phyloP scores from a whole-genome alignment of 2,329 filamentous ascomycete species.

The Fusarium buxicola region DNA sequence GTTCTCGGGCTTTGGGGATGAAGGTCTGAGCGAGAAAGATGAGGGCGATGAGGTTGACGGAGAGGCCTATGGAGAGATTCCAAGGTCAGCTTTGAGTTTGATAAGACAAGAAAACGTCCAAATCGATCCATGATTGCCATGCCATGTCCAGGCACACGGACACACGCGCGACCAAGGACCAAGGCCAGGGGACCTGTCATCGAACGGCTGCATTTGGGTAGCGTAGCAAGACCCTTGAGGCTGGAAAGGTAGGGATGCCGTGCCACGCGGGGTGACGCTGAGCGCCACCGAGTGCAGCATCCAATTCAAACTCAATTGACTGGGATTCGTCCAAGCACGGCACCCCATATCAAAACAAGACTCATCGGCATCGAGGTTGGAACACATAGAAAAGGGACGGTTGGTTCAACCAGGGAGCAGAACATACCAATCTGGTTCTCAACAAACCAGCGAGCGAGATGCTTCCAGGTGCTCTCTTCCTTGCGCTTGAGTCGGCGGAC shows the following conservation, averaged over 20 bases:
- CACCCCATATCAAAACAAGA: conserved; percentile 13
- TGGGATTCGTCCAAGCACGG: conserved; percentile 15
- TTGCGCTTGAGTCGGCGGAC: conserved; percentile 70
- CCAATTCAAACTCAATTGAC: conserved; percentile 22
- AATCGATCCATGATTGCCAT: conserved; percentile 9
- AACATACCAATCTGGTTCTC: conserved; percentile 83
- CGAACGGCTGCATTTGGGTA: conserved; percentile 28
- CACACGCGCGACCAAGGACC: conserved; percentile 14
- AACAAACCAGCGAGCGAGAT: conserved; percentile 76
- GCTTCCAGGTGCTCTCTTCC: conserved; percentile 70
- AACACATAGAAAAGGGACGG: conserved; percentile 17
- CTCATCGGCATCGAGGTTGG: conserved; percentile 1
- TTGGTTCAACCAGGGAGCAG: conserved; percentile 8
- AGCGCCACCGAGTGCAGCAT: conserved; percentile 19
- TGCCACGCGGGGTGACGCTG: conserved; percentile 42
- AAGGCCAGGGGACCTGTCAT: conserved; percentile 18
- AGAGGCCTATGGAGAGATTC: conserved; percentile 67
- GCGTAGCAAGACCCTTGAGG: conserved; percentile 27
- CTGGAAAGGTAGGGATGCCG: conserved; percentile 28
- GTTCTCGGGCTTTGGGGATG: conserved; percentile 81
- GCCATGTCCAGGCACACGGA: conserved; percentile 24
- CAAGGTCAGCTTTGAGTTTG: conserved; percentile 41
- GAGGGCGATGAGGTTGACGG: conserved; percentile 85
- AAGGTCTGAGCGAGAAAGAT: conserved; percentile 84
- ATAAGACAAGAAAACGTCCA: conserved; percentile 7